These are phyloP conservation scores for Rhododendron mucronatum DNA, from an alignment of 148 eudicot genomes.

Conservation along the genomic window DNA sequence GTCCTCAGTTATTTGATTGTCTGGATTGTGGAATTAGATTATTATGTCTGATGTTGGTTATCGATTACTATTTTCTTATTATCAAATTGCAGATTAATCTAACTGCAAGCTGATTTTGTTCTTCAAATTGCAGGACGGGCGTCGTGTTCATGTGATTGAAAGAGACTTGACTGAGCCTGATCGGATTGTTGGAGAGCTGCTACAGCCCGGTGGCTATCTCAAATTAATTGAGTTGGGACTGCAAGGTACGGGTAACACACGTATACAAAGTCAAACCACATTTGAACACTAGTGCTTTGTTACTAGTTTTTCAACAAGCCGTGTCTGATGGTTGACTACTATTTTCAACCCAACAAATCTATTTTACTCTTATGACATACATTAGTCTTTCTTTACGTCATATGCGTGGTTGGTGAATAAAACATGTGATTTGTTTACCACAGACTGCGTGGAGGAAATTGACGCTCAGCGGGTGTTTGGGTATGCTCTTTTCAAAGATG, in stretches of 20 bases:
- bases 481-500: conserved; percentile 80
- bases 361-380: neutral
- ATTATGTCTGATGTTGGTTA: conserved; percentile 1
- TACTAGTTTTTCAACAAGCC: neutral
- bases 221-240: conserved; percentile 69
- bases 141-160: conserved; percentile 75
- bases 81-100: neutral
- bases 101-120: neutral
- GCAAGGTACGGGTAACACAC: conserved; percentile 43
- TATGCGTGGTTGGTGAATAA: neutral
- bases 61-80: neutral
- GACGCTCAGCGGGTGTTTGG: conserved; percentile 82
- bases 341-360: neutral
- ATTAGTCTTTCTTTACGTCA: neutral
- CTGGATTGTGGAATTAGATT: neutral
- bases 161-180: conserved; percentile 80
- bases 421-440: neutral
- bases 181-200: conserved; percentile 80
- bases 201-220: conserved; percentile 85
- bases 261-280: neutral
- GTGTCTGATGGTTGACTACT: neutral
- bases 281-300: neutral
- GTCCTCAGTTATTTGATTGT: neutral
- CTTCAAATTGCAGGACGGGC: conserved; percentile 52
- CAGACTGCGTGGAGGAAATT: conserved; percentile 77